Conservation (phyloP, 768 basidiomycete genomes). For the Dacryopinax primogenitus region DNA sequence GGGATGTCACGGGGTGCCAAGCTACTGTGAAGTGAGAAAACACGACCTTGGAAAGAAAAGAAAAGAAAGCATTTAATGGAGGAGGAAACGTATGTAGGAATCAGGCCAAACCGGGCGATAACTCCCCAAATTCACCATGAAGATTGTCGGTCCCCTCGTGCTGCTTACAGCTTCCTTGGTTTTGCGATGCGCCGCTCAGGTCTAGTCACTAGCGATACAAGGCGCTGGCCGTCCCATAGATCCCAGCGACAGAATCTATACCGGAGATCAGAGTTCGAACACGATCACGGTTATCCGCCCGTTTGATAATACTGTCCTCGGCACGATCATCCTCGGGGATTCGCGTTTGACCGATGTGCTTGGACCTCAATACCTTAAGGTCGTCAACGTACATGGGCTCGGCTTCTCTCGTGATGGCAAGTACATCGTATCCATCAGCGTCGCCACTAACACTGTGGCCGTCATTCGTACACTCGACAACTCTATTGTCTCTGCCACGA, state of each 20-base stretch:
- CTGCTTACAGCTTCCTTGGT: neutral
- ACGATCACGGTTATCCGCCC: neutral
- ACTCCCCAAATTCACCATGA: too few relatives aligned
- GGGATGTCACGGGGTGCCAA: too few relatives aligned
- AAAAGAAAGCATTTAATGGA: too few relatives aligned
- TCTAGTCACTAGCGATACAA: neutral
- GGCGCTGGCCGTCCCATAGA: neutral
- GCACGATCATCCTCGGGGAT: neutral
- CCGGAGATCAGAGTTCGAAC: neutral
- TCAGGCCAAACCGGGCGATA: too few relatives aligned
- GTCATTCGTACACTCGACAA: neutral
- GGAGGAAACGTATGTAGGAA: too few relatives aligned
- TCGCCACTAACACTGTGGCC: neutral
- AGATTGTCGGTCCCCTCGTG: neutral
- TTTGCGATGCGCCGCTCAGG: neutral
- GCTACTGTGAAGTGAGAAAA: too few relatives aligned
- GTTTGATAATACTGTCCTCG: neutral
- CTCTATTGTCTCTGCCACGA: neutral
- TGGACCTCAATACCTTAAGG: neutral
- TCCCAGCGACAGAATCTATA: neutral
- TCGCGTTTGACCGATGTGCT: neutral
- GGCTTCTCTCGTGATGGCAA: neutral
- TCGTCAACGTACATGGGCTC: neutral
- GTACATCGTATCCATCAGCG: conserved; percentile 1
- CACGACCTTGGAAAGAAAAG: too few relatives aligned